These are phyloP conservation scores for Aspergillus awamori DNA, from an alignment of 2,329 filamentous ascomycete species.

Conservation along the genomic window DNA sequence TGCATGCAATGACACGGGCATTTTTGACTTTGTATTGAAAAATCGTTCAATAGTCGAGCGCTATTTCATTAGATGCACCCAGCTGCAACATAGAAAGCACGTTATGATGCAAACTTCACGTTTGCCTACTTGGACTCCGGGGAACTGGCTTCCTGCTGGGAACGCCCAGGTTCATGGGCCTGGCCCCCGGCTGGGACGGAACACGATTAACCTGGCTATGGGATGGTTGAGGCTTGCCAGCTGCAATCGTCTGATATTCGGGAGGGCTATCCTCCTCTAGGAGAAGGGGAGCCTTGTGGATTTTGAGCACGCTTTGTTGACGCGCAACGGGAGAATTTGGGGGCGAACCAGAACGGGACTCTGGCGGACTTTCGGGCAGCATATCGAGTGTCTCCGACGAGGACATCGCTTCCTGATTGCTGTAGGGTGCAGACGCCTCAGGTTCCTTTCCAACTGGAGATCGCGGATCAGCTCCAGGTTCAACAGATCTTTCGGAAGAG, in stretches of 20 bases:
- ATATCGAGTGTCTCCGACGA: constrained; percentile 45
- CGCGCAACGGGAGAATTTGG: constrained; percentile 34
- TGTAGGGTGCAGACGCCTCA: constrained; percentile 30
- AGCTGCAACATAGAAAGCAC: neutral
- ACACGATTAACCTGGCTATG: constrained; percentile 21
- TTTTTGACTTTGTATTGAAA: neutral
- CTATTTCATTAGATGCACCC: neutral
- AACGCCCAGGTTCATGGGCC: constrained; percentile 41
- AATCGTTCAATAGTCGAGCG: neutral
- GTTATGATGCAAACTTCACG: neutral
- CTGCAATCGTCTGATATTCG: constrained; percentile 34
- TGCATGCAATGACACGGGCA: neutral
- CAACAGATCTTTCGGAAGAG: constrained; percentile 34
- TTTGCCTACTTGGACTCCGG: constrained; percentile 25
- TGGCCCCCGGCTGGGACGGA: constrained; percentile 28
- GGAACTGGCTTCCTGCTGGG: constrained; percentile 44
- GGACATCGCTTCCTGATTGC: constrained; percentile 28
- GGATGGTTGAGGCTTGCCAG: constrained; percentile 17
- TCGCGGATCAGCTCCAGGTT: constrained; percentile 44
- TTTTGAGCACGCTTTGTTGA: constrained; percentile 38
- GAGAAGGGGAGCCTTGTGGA: constrained; percentile 26
- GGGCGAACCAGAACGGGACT: constrained; percentile 39
- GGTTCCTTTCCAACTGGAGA: constrained; percentile 36
- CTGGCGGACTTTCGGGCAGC: constrained; percentile 41
- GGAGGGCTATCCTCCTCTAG: constrained; percentile 33